Evolutionary conservation across 2,329 filamentous ascomycete genomes (phyloP).

Genomic region (Geosmithia putterillii): DNA sequence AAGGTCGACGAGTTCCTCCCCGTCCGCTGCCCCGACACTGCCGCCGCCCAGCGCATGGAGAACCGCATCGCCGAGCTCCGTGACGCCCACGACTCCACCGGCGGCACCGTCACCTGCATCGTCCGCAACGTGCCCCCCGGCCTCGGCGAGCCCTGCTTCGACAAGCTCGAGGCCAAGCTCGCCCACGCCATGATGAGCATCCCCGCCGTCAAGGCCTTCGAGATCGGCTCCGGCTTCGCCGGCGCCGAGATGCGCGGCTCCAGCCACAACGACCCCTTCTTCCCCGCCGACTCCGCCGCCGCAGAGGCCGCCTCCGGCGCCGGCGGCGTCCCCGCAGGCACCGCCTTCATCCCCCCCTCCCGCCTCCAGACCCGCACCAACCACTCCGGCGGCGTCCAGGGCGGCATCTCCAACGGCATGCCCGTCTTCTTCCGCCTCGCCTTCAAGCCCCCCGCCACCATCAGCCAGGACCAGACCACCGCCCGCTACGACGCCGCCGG

Average conservation of each 20-base stretch:
- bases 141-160: constrained; percentile 86
- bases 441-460: constrained; percentile 93
- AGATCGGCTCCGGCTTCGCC: constrained; percentile 85
- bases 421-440: constrained; percentile 89
- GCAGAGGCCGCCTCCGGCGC: constrained; percentile 26
- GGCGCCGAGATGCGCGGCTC: constrained; percentile 80
- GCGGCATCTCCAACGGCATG: constrained; percentile 87
- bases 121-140: constrained; percentile 77
- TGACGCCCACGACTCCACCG: constrained; percentile 77
- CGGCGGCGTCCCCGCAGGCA: constrained; percentile 16
- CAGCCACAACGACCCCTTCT: constrained; percentile 70
- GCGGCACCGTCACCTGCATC: constrained; percentile 88
- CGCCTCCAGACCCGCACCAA: constrained; percentile 80
- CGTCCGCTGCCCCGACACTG: constrained; percentile 69
- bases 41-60: constrained; percentile 59
- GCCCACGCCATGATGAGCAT: constrained; percentile 93
- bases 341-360: constrained; percentile 37
- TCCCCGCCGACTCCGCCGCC: constrained; percentile 24
- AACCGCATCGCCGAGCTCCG: constrained; percentile 65
- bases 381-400: constrained; percentile 90
- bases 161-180: constrained; percentile 86
- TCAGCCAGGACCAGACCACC: constrained; percentile 77
- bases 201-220: constrained; percentile 90
- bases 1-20: constrained; percentile 77
- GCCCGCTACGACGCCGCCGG: constrained; percentile 60